phyloP scores from a whole-genome alignment of 768 basidiomycete species.

The Phlegmacium glaucopus region DNA sequence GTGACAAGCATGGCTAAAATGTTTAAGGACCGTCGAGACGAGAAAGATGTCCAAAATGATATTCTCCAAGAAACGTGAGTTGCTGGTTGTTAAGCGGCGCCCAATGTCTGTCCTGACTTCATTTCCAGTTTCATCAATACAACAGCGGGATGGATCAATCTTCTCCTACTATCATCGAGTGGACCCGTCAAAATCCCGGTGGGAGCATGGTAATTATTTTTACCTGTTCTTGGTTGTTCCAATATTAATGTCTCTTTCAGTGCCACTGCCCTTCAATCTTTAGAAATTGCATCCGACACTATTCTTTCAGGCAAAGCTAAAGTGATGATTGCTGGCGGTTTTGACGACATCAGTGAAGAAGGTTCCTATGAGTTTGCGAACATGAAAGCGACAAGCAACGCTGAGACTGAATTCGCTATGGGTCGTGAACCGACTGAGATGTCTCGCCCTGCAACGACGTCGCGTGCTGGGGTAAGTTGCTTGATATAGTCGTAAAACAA shows the following conservation, averaged over 20 bases:
- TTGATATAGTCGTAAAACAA: constrained; percentile 2
- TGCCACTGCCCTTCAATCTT: constrained; percentile 94
- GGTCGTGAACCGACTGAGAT: constrained; percentile 99
- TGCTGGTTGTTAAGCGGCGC: background rate
- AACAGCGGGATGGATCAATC: constrained; percentile 96
- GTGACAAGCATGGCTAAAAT: constrained; percentile 87
- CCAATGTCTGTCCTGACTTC: constrained; percentile 4
- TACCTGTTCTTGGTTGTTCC: background rate
- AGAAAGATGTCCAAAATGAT: constrained; percentile 97
- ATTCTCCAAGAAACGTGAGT: constrained; percentile 96
- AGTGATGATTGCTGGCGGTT: constrained; percentile 98
- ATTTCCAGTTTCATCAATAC: constrained; percentile 91
- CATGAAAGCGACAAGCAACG: constrained; percentile 99
- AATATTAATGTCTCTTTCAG: constrained; percentile 33
- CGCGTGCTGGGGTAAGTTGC: constrained; percentile 80
- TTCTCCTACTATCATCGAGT: constrained; percentile 91
- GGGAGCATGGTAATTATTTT: constrained; percentile 79
- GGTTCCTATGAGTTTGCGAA: constrained; percentile 99
- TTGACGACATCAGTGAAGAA: constrained; percentile 97
- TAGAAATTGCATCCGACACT: constrained; percentile 97
- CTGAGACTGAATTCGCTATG: constrained; percentile 97
- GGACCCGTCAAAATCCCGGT: constrained; percentile 99
- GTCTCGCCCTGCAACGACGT: constrained; percentile 96
- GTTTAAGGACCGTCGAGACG: constrained; percentile 99
- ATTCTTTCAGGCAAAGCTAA: constrained; percentile 96